A percentile compares a stretch with the other conserved stretches of the same genome.
These are phyloP conservation scores for Mycena albidolilacea DNA, from an alignment of 768 basidiomycete genomes.

Conservation along the genomic window DNA sequence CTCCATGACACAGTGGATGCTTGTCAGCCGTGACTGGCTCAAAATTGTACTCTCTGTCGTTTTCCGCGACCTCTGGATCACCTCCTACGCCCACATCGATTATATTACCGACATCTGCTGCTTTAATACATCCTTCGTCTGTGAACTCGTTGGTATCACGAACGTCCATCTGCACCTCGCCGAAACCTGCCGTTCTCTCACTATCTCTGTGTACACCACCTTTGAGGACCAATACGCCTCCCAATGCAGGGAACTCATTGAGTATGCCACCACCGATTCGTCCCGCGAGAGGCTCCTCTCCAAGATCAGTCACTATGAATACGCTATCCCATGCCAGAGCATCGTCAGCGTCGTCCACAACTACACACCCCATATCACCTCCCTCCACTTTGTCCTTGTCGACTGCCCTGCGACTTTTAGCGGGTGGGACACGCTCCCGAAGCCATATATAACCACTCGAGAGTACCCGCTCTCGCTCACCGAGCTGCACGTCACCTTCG, in stretches of 20 bases:
- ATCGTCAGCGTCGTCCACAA: not conserved
- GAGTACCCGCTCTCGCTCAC: not conserved
- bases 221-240: too few species aligned
- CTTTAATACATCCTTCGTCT: not conserved
- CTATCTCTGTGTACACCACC: too few species aligned
- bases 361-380: not conserved
- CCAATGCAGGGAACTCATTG: not conserved
- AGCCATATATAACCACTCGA: not conserved
- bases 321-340: not conserved
- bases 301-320: not conserved
- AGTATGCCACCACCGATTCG: not conserved
- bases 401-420: not conserved
- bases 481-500: not conserved
- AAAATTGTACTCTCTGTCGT: slow-evolving; percentile 9
- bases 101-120: slow-evolving; percentile 6
- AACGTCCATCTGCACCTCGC: not conserved
- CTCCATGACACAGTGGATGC: slow-evolving; percentile 8
- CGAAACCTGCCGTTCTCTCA: too few species aligned
- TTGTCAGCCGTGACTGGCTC: slow-evolving; percentile 9
- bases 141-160: not conserved
- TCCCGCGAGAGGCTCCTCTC: not conserved
- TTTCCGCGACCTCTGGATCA: slow-evolving; percentile 15
- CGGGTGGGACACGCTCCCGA: not conserved
- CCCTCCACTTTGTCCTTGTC: not conserved
- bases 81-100: not conserved